These are phyloP conservation scores for Penicillium sp. DNA, from an alignment of 2,329 filamentous ascomycete species.

Conservation along the genomic window DNA sequence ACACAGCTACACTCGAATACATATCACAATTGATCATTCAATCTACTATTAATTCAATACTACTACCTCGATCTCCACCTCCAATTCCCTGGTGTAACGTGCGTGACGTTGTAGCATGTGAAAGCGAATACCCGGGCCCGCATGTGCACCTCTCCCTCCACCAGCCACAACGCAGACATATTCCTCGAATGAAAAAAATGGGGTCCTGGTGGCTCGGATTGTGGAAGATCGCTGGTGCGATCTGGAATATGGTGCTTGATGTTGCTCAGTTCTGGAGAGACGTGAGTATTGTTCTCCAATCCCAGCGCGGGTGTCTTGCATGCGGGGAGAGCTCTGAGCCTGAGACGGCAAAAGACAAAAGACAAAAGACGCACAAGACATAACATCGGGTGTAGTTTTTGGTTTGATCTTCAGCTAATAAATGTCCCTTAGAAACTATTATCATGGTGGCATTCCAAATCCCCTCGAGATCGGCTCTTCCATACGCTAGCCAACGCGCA, in stretches of 20 bases:
- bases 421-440: constrained; percentile 60
- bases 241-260: constrained; percentile 62
- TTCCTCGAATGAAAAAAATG: constrained; percentile 19
- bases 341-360: background rate
- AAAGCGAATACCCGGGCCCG: constrained; percentile 16
- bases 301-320: background rate
- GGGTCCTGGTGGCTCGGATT: constrained; percentile 26
- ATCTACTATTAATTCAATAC: background rate
- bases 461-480: constrained; percentile 64
- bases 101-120: constrained; percentile 24
- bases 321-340: constrained; percentile 1
- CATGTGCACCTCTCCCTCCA: constrained; percentile 5
- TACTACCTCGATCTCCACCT: background rate
- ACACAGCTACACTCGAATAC: background rate
- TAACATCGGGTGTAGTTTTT: background rate
- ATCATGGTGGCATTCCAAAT: constrained; percentile 66
- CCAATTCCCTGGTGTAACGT: background rate
- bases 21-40: background rate
- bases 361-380: background rate
- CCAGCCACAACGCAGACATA: constrained; percentile 4
- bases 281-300: constrained; percentile 40
- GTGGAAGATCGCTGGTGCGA: constrained; percentile 32
- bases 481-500: constrained; percentile 65
- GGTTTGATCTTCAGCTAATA: background rate
- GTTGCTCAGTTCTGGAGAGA: constrained; percentile 63